Conservation (phyloP, 768 basidiomycete genomes). For the Auriculariales sp. region DNA sequence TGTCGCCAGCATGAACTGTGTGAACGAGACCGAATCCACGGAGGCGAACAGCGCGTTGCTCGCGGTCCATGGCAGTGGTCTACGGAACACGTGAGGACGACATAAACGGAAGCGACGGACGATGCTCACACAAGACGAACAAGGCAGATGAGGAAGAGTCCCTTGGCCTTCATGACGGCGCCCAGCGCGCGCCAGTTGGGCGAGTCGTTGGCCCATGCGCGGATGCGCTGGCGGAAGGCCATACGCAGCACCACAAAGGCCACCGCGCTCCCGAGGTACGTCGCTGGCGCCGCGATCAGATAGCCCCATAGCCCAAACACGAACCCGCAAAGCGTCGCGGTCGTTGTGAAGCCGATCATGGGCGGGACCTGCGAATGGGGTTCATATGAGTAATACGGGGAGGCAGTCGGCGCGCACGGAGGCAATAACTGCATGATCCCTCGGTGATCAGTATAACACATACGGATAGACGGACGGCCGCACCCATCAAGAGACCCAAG, state of each 20-base stretch:
- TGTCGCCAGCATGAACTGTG: conserved; percentile 68
- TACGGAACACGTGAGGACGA: not conserved
- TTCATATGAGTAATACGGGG: not conserved
- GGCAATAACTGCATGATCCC: conserved; percentile 22
- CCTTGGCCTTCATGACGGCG: conserved; percentile 59
- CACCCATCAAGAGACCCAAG: conserved; percentile 38
- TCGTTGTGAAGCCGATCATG: conserved; percentile 52
- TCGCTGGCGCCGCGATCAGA: conserved; percentile 43
- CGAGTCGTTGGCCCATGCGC: conserved; percentile 44
- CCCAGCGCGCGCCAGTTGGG: conserved; percentile 70
- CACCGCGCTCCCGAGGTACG: conserved; percentile 47
- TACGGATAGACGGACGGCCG: conserved; percentile 10
- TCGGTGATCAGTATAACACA: not conserved
- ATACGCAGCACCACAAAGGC: conserved; percentile 47
- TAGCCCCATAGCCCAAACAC: conserved; percentile 73
- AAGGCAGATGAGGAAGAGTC: conserved; percentile 67
- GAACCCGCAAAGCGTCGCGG: conserved; percentile 60
- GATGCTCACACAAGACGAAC: conserved; percentile 22
- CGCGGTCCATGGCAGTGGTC: not conserved
- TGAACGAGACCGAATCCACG: conserved; percentile 56
- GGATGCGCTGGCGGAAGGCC: conserved; percentile 40
- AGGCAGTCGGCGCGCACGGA: conserved; percentile 9
- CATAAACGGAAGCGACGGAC: not conserved
- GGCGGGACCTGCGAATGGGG: conserved; percentile 35
- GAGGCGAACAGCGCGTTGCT: conserved; percentile 23